Evolutionary conservation across 768 basidiomycete genomes (phyloP), one percentile per base, ranked within the genome.

Genomic region (Rhodosporidiobolus sp.): DNA sequence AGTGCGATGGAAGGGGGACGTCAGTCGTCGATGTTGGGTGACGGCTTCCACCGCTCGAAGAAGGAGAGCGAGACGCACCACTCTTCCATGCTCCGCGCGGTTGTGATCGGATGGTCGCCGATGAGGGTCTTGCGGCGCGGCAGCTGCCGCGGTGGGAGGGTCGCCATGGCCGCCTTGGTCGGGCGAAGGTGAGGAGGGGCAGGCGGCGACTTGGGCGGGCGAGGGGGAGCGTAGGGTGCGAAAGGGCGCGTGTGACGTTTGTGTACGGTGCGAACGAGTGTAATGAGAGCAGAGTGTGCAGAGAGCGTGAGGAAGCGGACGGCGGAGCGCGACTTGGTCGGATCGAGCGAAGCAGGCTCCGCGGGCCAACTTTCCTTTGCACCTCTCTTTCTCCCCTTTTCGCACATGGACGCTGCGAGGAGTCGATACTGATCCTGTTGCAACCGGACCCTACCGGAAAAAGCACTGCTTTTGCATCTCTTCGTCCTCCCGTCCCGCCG

Each of bases 41-140:
- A 60, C 43, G 22, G 4, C 46, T 17, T 43, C 49, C n/a, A 2
- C 17, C 26, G 43, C 24, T 26, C 7, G 52, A 38, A 11, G 49
- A n/a, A 26, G 19, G 38, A 35, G 35, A 35, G 57, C 22, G 22
- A 20, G n/a, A 65, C 60, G 17, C n/a, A 65, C 70, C 49, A 4
- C 26, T 72, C 71, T 22, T 76, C 72, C 67, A 72, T 72, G 22
- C 65, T 55, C 19, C 34, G 32, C 11, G 67, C 60, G 8, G 66
- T 76, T 22, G 54, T 48, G 30, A 62, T 54, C n/a, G 75, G 72
- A n/a, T 73, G 72, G n/a, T 64, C 49, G 45, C 75, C 75, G n/a
- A 76, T 55, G 61, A 76, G 62, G 11, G 75, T 76, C 53, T 64
- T 59, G 54, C 72, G 67, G 32, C 72, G 26, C 0, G 58, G 70